Evolutionary conservation across 768 basidiomycete species (phyloP).

Genomic region (Macrolepiota fuliginosa): DNA sequence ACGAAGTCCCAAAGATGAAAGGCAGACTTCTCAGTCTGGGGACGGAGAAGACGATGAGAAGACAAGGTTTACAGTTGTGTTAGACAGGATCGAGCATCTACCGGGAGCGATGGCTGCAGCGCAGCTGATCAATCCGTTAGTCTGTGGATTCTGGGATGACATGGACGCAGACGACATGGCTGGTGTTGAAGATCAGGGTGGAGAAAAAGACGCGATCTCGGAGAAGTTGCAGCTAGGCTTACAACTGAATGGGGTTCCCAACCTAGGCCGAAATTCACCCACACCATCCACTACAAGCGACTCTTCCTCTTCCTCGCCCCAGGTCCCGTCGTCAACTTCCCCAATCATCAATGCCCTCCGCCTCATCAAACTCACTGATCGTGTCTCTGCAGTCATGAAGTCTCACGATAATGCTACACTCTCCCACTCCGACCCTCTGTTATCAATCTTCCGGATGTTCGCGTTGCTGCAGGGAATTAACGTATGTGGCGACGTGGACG

Average conservation of each 20-base stretch:
- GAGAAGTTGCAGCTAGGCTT: neutral
- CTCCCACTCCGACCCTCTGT: slow-evolving; percentile 67
- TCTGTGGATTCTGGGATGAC: slow-evolving; percentile 10
- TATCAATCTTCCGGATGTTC: slow-evolving; percentile 75
- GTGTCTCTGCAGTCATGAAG: slow-evolving; percentile 86
- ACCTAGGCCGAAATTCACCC: neutral
- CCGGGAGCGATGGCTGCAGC: slow-evolving; percentile 88
- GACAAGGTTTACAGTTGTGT: slow-evolving; percentile 75
- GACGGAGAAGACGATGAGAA: slow-evolving; percentile 33
- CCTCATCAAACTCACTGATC: slow-evolving; percentile 84
- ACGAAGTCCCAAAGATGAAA: neutral
- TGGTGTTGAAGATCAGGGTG: neutral
- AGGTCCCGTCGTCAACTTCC: neutral
- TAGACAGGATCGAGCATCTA: slow-evolving; percentile 88
- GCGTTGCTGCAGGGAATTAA: slow-evolving; percentile 67
- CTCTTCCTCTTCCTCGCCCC: neutral
- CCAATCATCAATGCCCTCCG: slow-evolving; percentile 67
- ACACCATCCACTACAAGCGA: neutral
- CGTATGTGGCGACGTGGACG: slow-evolving; percentile 61
- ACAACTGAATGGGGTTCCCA: neutral
- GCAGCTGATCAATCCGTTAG: slow-evolving; percentile 64
- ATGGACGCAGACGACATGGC: neutral
- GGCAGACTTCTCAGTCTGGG: neutral
- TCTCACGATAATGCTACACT: slow-evolving; percentile 69
- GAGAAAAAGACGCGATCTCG: neutral